phyloP scores from a whole-genome alignment of 108 stramenopile species.

The Stephanodiscus minutulus region DNA sequence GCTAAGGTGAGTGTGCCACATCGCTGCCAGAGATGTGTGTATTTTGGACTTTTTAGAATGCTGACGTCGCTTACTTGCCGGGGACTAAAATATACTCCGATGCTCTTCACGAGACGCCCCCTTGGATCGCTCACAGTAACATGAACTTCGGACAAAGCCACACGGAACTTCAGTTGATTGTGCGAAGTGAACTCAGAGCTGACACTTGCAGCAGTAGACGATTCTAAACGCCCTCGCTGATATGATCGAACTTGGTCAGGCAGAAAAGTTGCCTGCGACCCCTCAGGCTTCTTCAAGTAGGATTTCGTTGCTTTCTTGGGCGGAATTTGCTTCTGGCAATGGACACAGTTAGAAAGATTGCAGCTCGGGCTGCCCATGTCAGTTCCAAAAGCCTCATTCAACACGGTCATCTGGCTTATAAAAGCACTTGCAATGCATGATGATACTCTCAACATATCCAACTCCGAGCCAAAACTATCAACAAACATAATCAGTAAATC shows the following conservation, averaged over 20 bases:
- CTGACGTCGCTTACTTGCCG: constrained; percentile 56
- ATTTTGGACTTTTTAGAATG: constrained; percentile 61
- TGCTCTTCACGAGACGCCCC: constrained; percentile 75
- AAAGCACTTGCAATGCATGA: constrained; percentile 23
- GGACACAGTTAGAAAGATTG: constrained; percentile 62
- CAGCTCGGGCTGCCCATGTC: constrained; percentile 29
- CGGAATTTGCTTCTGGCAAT: constrained; percentile 51
- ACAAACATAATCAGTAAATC: constrained; percentile 33
- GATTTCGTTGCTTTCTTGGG: constrained; percentile 17
- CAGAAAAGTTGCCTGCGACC: constrained; percentile 6
- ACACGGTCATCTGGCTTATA: constrained; percentile 20
- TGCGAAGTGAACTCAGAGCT: constrained; percentile 70
- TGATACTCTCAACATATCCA: constrained; percentile 27
- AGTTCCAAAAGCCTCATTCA: constrained; percentile 7
- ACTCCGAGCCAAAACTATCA: constrained; percentile 24
- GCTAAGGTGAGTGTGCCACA: constrained; percentile 66
- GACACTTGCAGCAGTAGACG: constrained; percentile 41
- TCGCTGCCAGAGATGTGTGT: constrained; percentile 66
- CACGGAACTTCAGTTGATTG: constrained; percentile 63
- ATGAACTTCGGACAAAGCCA: constrained; percentile 70
- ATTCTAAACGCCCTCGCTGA: constrained; percentile 58
- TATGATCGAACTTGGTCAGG: constrained; percentile 65
- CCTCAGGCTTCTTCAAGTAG: background rate
- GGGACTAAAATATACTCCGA: constrained; percentile 66
- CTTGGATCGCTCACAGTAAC: constrained; percentile 70